Conservation (phyloP, 2,329 filamentous ascomycete species). For the Alternaria tenuissima region DNA sequence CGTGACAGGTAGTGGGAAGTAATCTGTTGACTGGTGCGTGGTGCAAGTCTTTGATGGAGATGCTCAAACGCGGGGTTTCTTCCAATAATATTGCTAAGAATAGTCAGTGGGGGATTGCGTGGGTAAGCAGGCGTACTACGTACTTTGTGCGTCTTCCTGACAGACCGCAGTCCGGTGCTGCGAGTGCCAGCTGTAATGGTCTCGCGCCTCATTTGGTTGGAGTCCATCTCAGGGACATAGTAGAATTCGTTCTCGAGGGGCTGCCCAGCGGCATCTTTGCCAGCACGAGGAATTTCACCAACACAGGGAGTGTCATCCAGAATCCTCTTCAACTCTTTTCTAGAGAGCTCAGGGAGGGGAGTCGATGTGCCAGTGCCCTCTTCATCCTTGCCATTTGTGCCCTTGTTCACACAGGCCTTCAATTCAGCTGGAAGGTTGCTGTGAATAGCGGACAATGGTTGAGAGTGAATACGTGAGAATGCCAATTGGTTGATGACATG, state of each 20-base stretch:
- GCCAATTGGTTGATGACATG: conserved; percentile 96
- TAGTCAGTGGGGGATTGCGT: conserved; percentile 16
- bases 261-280: conserved; percentile 96
- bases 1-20: neutral
- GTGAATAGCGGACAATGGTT: conserved; percentile 87
- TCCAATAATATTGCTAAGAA: conserved; percentile 75
- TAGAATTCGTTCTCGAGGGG: conserved; percentile 95
- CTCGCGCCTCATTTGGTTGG: conserved; percentile 77
- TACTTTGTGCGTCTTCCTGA: conserved; percentile 98
- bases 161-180: conserved; percentile 87
- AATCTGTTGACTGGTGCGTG: neutral
- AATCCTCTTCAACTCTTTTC: conserved; percentile 69
- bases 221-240: conserved; percentile 88
- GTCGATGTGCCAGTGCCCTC: conserved; percentile 30
- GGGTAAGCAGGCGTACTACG: conserved; percentile 20
- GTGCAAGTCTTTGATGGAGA: neutral
- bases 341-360: conserved; percentile 39
- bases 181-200: conserved; percentile 86
- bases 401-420: conserved; percentile 47
- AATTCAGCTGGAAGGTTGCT: conserved; percentile 77
- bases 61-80: conserved; percentile 60
- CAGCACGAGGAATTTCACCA: conserved; percentile 86
- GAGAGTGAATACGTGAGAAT: conserved; percentile 90
- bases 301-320: conserved; percentile 80
- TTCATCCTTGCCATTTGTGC: conserved; percentile 29